Conservation (phyloP, 2,329 filamentous ascomycete genomes). For the Fusarium avenaceum region DNA sequence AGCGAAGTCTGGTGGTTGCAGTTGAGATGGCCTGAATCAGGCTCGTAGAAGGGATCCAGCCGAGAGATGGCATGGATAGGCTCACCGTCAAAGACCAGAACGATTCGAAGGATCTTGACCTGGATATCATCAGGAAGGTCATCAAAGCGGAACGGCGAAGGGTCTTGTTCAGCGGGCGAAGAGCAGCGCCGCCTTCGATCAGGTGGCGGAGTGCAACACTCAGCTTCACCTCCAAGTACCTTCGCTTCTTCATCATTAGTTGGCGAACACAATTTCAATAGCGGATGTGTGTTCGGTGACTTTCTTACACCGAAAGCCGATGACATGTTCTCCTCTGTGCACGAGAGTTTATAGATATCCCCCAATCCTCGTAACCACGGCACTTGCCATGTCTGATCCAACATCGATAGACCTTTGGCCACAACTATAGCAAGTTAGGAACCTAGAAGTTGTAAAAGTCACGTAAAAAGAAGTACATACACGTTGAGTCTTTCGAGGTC, state of each 20-base stretch:
- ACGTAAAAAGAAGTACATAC: background rate
- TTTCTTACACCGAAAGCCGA: background rate
- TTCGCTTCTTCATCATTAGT: background rate
- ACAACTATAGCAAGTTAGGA: slow-evolving; percentile 21
- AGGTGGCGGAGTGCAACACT: background rate
- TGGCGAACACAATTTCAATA: slow-evolving; percentile 20
- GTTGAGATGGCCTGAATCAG: slow-evolving; percentile 30
- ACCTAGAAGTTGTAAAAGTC: background rate
- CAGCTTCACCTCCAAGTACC: background rate
- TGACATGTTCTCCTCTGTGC: slow-evolving; percentile 44
- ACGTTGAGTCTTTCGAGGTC: slow-evolving; percentile 9
- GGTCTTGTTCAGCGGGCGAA: slow-evolving; percentile 2
- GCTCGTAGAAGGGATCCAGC: slow-evolving; percentile 54
- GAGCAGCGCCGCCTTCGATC: accelerated
- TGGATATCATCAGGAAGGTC: slow-evolving; percentile 52
- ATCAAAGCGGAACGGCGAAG: slow-evolving; percentile 49
- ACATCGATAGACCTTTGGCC: background rate
- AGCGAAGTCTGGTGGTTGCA: slow-evolving; percentile 41
- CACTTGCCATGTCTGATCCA: background rate
- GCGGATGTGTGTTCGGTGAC: slow-evolving; percentile 27
- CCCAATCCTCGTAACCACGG: background rate
- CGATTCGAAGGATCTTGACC: slow-evolving; percentile 54
- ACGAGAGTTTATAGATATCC: slow-evolving; percentile 28
- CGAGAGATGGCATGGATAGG: slow-evolving; percentile 61
- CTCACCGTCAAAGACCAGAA: slow-evolving; percentile 53